Base-by-base conservation (phyloP, 805 yeast genomes). In the Candida michaelii region DNA sequence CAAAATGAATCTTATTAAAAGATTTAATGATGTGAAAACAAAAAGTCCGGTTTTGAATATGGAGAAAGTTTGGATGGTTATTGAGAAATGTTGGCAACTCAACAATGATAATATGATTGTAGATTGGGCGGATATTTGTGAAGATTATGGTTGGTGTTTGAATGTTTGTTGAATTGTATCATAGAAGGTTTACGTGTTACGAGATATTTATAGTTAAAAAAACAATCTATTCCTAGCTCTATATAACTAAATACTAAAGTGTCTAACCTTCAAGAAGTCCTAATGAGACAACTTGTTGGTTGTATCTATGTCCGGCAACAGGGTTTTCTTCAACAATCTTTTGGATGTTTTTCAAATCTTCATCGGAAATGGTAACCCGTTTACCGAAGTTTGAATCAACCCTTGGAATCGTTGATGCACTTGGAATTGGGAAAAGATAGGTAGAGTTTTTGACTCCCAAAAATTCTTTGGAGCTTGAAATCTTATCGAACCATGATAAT, bases 371-470 rank as follows among this genome's bases (percentile, higher is more conserved):
- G 10, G 62, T 60, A 36, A 76, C 51, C 37, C 58, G 60, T 17
- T 69, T 63, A 10, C 55, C 59, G 49, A 77, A 68, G 63, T 88
- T 89, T 56, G 79, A 84, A 36, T 71, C 69, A 14, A 83, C 79
- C 58, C 86, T 81, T 9, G 60, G 67, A 3, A 65, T 59, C 29
- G 82, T 76, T 5, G 89, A 74, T 2, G 86, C 82, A 40, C 89
- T 82, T 16, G 96, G 96, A 58, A 89, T 85, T 27, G 96, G 95
- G 36, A 89, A 56, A 34, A 87, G 71, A 44, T 64, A 69, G 16
- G 89, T 77, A 42, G 66, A 73, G 38, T 67, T 65, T 19, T 51
- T 42, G 23, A 66, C 49, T 2, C 75, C 77, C 7, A 67, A 60
- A 51, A 58, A 69, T 39, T 76, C 71, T 42, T 74, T 64, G 43